These are phyloP conservation scores for Hypoxylon sp. DNA, from an alignment of 2,329 filamentous ascomycete genomes.

Conservation along the genomic window DNA sequence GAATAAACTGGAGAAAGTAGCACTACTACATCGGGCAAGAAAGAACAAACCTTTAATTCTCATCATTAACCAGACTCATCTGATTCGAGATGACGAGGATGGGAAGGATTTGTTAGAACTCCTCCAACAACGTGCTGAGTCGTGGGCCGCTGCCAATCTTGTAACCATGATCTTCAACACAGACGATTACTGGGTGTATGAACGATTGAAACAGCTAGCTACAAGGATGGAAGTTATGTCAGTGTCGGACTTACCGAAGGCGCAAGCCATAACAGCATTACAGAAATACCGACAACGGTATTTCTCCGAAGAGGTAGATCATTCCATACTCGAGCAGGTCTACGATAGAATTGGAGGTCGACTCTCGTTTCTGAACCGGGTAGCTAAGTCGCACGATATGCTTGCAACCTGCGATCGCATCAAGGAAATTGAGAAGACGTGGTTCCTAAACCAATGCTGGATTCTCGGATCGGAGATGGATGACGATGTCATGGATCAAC, in stretches of 20 bases:
- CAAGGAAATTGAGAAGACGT: conserved; percentile 79
- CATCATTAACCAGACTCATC: conserved; percentile 94
- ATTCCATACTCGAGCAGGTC: conserved; percentile 77
- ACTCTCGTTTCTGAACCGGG: conserved; percentile 87
- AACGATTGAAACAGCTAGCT: conserved; percentile 90
- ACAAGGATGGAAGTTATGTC: conserved; percentile 95
- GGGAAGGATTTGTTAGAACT: conserved; percentile 95
- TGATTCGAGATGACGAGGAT: conserved; percentile 91
- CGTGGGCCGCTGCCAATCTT: conserved; percentile 93
- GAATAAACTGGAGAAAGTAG: conserved; percentile 98
- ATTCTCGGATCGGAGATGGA: conserved; percentile 85
- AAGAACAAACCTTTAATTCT: conserved; percentile 82
- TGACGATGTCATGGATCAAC: conserved; percentile 93
- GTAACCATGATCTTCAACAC: conserved; percentile 95
- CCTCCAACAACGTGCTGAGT: conserved; percentile 93
- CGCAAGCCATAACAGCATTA: conserved; percentile 82
- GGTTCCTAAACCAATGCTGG: conserved; percentile 85
- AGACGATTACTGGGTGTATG: conserved; percentile 99
- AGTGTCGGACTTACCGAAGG: conserved; percentile 85
- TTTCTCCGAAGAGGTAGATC: conserved; percentile 72
- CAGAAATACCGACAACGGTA: conserved; percentile 85
- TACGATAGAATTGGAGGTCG: conserved; percentile 91
- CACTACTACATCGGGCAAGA: conserved; percentile 75
- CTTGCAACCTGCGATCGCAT: conserved; percentile 81
- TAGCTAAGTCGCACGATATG: conserved; percentile 91